Evolutionary conservation across 371 early-diverging fungal species (phyloP), one percentile per base, ranked within the genome.

Genomic region (Parasitella parasitica): DNA sequence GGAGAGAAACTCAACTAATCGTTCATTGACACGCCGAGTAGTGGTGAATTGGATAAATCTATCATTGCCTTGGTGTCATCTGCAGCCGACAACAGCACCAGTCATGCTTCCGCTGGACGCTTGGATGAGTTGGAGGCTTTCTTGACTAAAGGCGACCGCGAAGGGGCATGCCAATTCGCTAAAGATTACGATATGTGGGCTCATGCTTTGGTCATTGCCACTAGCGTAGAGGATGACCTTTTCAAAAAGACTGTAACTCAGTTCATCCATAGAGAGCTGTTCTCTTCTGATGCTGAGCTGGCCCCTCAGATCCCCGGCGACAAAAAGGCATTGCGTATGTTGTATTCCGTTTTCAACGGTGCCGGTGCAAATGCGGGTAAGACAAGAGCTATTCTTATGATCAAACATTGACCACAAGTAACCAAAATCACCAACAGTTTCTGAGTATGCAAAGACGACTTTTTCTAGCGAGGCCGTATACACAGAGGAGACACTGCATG

Each of bases 201-300:
- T 0, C 95, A 97, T 73, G 95, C 95, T 9, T 80, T 96, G 27
- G 83, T 94, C 5, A 89, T 97, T 68, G 85, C 93, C 35, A 92
- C 92, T 54, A 89, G 91, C 58, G 28, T 54, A 2, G 9, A 24
- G 12, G 86, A 89, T 9, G 91, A 90, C 20, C 71, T 86, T 0
- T 97, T 94, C 85, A 84, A 86, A 61, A 85, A 84, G 5, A 89
- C 89, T 3, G 88, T 93, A n/a, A 70, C 75, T 27, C 75, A 82
- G 15, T 94, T 94, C 70, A 80, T 89, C 4, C 73, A 80, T 18
- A 70, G 74, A 22, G 86, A 86, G 59, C 70, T 93, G 35, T 61
- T 66, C 5, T 56, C 64, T 8, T 51, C 61, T 2, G 50, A 52
- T 15, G 49, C 59, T n/a, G 65, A 71, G 59, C 27, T 41, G 18